phyloP scores from a whole-genome alignment of 129 eudicot genomes.

The Kitagawia praeruptora region DNA sequence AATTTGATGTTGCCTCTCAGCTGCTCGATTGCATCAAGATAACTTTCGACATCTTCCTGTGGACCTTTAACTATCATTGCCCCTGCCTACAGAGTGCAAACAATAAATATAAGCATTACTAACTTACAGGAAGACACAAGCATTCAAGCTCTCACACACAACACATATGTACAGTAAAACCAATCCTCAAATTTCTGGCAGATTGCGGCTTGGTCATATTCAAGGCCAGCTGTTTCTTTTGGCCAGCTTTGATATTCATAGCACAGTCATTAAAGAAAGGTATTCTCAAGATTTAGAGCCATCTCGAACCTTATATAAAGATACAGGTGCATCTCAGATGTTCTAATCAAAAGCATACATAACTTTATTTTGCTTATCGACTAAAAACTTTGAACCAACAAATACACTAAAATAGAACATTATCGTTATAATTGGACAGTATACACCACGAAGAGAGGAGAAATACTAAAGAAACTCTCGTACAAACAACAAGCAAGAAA shows the following conservation, averaged over 20 bases:
- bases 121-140: background rate
- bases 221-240: background rate
- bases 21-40: conserved; percentile 86
- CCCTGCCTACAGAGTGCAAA: conserved; percentile 54
- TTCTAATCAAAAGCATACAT: background rate
- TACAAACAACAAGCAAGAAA: background rate
- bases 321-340: background rate
- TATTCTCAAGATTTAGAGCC: conserved; percentile 1
- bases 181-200: background rate
- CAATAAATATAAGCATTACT: background rate
- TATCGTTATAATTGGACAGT: background rate
- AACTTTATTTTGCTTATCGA: background rate
- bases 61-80: conserved; percentile 91
- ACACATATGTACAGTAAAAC: background rate
- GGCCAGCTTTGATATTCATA: background rate
- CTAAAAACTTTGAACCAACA: background rate
- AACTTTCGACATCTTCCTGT: conserved; percentile 93
- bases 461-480: background rate
- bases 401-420: background rate
- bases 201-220: background rate
- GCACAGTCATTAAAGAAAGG: background rate
- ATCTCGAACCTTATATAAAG: background rate
- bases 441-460: background rate
- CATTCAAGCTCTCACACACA: background rate
- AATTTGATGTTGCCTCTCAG: conserved; percentile 67